phyloP scores from a whole-genome alignment of 495 filamentous ascomycete species.

The Saxophila tyrrhenica region DNA sequence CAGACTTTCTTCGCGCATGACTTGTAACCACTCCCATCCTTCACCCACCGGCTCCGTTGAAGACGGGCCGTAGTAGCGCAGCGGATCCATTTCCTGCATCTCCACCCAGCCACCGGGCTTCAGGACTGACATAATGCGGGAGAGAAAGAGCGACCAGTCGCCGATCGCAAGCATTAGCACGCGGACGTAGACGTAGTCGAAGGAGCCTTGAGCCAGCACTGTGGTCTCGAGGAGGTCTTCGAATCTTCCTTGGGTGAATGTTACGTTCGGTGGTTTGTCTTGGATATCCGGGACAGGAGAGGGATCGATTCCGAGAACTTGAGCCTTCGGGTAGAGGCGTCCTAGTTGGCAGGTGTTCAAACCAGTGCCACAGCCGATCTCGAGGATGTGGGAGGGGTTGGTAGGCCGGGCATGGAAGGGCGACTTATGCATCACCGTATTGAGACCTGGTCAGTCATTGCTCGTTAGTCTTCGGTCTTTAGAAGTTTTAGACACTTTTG shows the following conservation, averaged over 20 bases:
- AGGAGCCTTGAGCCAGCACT: not conserved
- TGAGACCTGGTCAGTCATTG: not conserved
- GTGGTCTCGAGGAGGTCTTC: not conserved
- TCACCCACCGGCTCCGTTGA: not conserved
- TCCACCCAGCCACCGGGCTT: not conserved
- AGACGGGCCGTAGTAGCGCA: not conserved
- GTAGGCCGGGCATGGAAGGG: not conserved
- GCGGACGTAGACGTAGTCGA: not conserved
- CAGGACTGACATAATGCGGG: not conserved
- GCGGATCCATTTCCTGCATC: not conserved
- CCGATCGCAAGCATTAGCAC: not conserved
- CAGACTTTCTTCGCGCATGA: not conserved
- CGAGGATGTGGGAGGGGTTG: conserved; percentile 1
- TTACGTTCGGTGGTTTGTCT: not conserved
- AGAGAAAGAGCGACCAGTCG: not conserved
- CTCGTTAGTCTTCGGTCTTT: too few relatives aligned
- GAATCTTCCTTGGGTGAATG: conserved; percentile 1
- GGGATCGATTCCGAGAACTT: conserved; percentile 10
- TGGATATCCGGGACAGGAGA: not conserved
- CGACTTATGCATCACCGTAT: not conserved
- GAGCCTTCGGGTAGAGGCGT: conserved; percentile 1
- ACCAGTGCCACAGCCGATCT: conserved; percentile 16
- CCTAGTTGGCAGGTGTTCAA: not conserved
- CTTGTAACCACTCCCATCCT: not conserved
- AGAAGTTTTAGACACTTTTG: too few relatives aligned